These are phyloP conservation scores for Erodium trifolium DNA, from an alignment of 441 rosid genomes.

Conservation along the genomic window DNA sequence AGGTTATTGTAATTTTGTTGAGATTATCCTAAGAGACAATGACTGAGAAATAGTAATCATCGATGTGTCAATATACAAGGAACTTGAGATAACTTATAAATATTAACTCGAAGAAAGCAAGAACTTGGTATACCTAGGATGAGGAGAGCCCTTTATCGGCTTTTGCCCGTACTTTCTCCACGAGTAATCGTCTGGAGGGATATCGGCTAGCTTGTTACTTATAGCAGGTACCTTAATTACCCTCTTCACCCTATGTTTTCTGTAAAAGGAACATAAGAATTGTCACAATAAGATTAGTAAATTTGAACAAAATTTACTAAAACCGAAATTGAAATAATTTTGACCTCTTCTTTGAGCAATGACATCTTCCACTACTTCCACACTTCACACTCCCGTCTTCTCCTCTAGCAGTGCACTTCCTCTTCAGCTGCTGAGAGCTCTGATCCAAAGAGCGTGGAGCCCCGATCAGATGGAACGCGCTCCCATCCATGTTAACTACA, in stretches of 20 bases:
- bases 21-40: too few relatives aligned
- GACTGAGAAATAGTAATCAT: too few relatives aligned
- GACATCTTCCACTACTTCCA: conserved; percentile 52
- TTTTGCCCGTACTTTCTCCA: conserved; percentile 86
- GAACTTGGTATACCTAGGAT: conserved; percentile 46
- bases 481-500: conserved; percentile 50
- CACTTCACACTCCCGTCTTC: conserved; percentile 64
- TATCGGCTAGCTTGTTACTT: conserved; percentile 74
- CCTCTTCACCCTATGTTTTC: conserved; percentile 64
- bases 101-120: background rate
- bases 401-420: conserved; percentile 51
- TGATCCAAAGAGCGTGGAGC: conserved; percentile 52
- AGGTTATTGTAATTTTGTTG: too few relatives aligned
- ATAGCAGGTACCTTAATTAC: conserved; percentile 71
- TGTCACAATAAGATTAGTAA: background rate
- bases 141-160: conserved; percentile 80
- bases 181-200: conserved; percentile 71
- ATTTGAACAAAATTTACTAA: too few relatives aligned
- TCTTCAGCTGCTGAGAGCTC: conserved; percentile 52
- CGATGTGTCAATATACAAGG: too few relatives aligned
- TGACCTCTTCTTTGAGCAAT: conserved; percentile 74
- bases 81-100: too few relatives aligned
- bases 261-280: conserved; percentile 25
- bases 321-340: background rate
- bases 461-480: conserved; percentile 47